Evolutionary conservation across 169 alveolate genomes (phyloP).

Genomic region (Theileria parva): DNA sequence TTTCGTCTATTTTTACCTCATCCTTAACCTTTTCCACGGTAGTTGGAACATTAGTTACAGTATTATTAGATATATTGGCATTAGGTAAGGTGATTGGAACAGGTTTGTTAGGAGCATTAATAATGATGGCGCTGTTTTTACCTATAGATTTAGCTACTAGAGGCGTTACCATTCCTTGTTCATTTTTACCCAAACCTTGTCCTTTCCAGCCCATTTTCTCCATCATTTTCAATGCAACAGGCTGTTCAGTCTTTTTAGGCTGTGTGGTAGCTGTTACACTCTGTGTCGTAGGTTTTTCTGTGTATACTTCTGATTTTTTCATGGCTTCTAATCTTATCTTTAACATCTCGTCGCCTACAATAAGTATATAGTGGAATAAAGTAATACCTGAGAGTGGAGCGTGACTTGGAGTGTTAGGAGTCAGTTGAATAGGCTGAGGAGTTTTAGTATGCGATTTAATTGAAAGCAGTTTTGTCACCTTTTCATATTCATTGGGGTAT

Average conservation of each 20-base stretch:
- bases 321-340: conserved; percentile 41
- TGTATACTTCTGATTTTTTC: not conserved
- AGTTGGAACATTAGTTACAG: not conserved
- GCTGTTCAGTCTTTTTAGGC: conserved; percentile 64
- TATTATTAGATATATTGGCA: not conserved
- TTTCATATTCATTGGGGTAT: conserved; percentile 61
- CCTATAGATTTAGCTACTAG: conserved; percentile 79
- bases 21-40: not conserved
- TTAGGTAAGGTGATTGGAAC: not conserved
- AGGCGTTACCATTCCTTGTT: conserved; percentile 85
- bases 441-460: not conserved
- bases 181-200: conserved; percentile 83
- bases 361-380: not conserved
- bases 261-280: not conserved
- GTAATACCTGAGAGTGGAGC: conserved; percentile 24
- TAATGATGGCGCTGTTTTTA: conserved; percentile 83
- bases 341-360: conserved; percentile 35
- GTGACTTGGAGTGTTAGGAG: not conserved
- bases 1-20: not conserved
- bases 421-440: not conserved
- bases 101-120: conserved; percentile 56
- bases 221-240: conserved; percentile 83
- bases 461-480: conserved; percentile 11
- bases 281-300: not conserved
- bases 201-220: conserved; percentile 91